Evolutionary conservation across 805 yeast genomes (phyloP).

Genomic region (Lachancea cidri): DNA sequence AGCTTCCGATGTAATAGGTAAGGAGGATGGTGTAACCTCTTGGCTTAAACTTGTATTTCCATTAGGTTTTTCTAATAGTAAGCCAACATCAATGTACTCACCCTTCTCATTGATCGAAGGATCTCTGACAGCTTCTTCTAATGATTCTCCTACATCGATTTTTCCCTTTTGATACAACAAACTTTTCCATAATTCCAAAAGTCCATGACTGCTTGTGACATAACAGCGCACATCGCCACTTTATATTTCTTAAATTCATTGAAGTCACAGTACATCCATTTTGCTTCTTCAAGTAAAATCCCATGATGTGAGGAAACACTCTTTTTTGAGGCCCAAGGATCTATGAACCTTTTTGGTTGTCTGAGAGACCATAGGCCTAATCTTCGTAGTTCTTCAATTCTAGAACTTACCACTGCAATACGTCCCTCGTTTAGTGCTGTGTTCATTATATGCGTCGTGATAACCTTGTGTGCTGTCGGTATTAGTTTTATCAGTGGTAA

Average conservation of each 20-base stretch:
- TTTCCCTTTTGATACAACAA: constrained; percentile 53
- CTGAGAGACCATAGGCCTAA: constrained; percentile 87
- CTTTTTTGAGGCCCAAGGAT: constrained; percentile 46
- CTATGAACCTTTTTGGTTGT: constrained; percentile 68
- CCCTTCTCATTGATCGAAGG: constrained; percentile 7
- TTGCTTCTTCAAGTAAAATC: constrained; percentile 64
- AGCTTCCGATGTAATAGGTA: constrained; percentile 32
- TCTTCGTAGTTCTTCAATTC: constrained; percentile 88
- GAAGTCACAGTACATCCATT: constrained; percentile 79
- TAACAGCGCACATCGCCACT: constrained; percentile 58
- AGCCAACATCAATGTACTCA: constrained; percentile 35
- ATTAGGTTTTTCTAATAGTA: constrained; percentile 31
- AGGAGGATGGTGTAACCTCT: constrained; percentile 27
- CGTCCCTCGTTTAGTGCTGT: constrained; percentile 85
- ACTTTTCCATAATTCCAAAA: constrained; percentile 75
- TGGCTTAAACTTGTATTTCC: too few species aligned
- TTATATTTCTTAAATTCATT: constrained; percentile 66
- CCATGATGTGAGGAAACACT: constrained; percentile 64
- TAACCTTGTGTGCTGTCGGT: constrained; percentile 79
- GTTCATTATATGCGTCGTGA: constrained; percentile 81
- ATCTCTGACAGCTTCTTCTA: constrained; percentile 4
- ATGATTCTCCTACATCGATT: constrained; percentile 16
- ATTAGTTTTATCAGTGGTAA: constrained; percentile 76
- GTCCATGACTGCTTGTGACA: constrained; percentile 71
- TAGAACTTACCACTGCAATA: constrained; percentile 78